Percentiles rank a stretch among this genome's conserved stretches.
Conservation (phyloP, 306 rosid species). For the Astragalus membranaceus region DNA sequence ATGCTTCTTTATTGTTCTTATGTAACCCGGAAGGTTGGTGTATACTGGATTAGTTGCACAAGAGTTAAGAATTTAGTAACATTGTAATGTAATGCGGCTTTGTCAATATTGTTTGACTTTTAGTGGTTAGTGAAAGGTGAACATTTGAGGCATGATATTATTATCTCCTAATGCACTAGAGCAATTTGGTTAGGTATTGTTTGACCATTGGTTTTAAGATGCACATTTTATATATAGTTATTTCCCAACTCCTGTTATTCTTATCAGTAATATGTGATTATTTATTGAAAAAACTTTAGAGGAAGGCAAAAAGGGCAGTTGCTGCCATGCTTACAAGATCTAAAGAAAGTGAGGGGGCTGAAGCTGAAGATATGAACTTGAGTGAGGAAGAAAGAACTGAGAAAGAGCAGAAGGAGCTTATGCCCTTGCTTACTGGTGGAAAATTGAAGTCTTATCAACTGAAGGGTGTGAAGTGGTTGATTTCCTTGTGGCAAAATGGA, state of each 20-base stretch:
- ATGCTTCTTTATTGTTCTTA: neutral
- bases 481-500: slow-evolving; percentile 99
- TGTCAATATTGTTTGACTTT: neutral
- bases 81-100: neutral
- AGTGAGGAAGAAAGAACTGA: slow-evolving; percentile 62
- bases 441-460: slow-evolving; percentile 76
- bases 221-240: neutral
- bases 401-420: slow-evolving; percentile 78
- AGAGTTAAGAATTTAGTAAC: neutral
- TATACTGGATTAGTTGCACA: neutral
- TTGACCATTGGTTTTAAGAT: neutral
- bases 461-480: slow-evolving; percentile 96
- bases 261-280: neutral
- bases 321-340: slow-evolving; percentile 92
- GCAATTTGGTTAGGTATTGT: neutral
- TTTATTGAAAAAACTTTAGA: slow-evolving; percentile 31
- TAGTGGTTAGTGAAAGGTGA: neutral
- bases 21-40: neutral
- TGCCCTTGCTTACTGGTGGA: slow-evolving; percentile 89
- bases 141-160: neutral
- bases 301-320: slow-evolving; percentile 87
- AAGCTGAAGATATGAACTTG: slow-evolving; percentile 48
- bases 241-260: neutral
- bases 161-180: neutral
- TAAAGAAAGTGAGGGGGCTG: slow-evolving; percentile 51